Evolutionary conservation across 495 filamentous ascomycete genomes (phyloP), one percentile per base, ranked within the genome.

Genomic region (Tetracladium setigerum): DNA sequence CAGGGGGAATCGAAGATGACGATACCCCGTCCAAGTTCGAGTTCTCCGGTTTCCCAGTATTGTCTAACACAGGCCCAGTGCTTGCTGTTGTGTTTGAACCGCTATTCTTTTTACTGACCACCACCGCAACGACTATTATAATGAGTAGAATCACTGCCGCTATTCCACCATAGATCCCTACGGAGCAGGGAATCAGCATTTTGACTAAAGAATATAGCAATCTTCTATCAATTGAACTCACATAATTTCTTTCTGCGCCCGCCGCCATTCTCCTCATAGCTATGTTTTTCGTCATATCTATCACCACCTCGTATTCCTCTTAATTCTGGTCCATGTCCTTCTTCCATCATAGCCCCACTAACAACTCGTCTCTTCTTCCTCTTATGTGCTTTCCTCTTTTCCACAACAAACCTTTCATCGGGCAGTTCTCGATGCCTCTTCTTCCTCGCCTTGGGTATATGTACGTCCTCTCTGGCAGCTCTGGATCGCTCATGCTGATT

Each of bases 41-140:
- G 52, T 79, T 84, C 2, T 70, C 65, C 1, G 78, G 68, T 14
- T 62, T 60, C 16, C 64, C 56, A 11, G 56, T 62, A 4, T 59
- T 53, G 12, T 63, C 56, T 7, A 27, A 27, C 7, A 27, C 22
- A 27, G 22, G 22, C 36, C 56, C 58, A 4, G 52, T 51, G 3
- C 41, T 31, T 8, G 32, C 32, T 4, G 33, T 22, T 7, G 41
- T 47, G 32, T 32, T 55, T 27, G 44, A 65, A 8, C 56, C 54
- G 27, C 47, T 62, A 16, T 82, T 77, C 50, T 87, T 86, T 52
- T 86, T 82, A 22, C 79, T 81, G 30, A 84, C 73, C 11, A 85
- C 72, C 4, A 91, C 73, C 0, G 81, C 89, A 38, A 89, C 79
- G 1, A 76, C 77, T 38, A 94, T 84, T 42, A 88, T 73, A 38